Evolutionary conservation across 1,284 basidiomycete species (phyloP), one percentile per base, ranked within the genome.

Genomic region (Vanrija humicola): DNA sequence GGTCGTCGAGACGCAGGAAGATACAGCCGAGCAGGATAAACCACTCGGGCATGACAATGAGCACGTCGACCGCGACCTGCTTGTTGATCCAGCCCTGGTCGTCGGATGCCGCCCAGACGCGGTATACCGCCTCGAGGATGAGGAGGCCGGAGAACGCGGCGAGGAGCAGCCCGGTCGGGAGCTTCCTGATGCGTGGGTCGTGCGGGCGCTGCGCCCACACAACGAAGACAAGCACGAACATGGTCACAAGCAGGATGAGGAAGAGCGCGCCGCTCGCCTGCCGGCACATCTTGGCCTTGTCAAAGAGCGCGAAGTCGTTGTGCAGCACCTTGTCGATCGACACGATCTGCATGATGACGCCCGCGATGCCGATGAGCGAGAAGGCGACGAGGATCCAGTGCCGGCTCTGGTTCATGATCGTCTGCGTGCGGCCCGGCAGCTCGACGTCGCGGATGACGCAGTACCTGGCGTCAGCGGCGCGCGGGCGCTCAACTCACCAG

Each of bases 281-380:
- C 1, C 56, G 52, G 15, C 54, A 38, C 9, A 15, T 4, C 23
- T 51, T 47, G 21, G 52, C 49, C 8, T 6, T 9, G 16, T 38
- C 19, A 26, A 45, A 54, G 26, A 18, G 19, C 19, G 12, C 14
- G 26, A 52, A 48, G 50, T 56, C 38, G 34, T 34, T 12, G 12
- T 34, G 34, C 34, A 34, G 12, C 34, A 46, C 43, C 18, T 43
- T 38, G 38, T 54, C 21, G 10, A 54, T 21, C 2, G 45, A 16
- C 5, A 29, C 38, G 29, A 58, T 50, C 42, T 54, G 52, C 23
- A 54, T 42, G 15, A 58, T 46, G 25, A 52, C 56, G 21, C 56
- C 52, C 16, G 48, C 25, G 19, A 58, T 43, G 5, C 56, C 56
- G 23, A 58, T 38, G 8, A 52, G 25, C 14, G 46, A 48, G 38